Conservation (phyloP, 495 filamentous ascomycete genomes). For the Mytilinidion resinicola region DNA sequence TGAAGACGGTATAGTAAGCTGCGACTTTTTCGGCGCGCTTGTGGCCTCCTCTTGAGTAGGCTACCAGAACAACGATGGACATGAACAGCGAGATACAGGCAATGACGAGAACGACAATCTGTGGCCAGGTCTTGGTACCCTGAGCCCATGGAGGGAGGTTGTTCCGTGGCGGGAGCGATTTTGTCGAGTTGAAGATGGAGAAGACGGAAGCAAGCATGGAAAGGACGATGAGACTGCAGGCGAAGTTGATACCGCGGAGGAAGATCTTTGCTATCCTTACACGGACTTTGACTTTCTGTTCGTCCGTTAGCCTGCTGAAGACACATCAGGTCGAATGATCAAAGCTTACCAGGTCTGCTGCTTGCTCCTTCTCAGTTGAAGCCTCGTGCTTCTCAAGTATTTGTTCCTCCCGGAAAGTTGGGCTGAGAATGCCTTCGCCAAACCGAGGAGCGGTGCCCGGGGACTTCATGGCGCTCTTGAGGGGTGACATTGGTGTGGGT, state of each 20-base stretch:
- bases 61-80: constrained; percentile 74
- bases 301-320: constrained; percentile 22
- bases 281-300: constrained; percentile 84
- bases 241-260: constrained; percentile 89
- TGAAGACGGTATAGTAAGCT: constrained; percentile 88
- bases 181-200: constrained; percentile 82
- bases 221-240: constrained; percentile 90
- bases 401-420: constrained; percentile 82
- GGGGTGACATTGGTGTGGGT: constrained; percentile 50
- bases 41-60: constrained; percentile 86
- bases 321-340: neutral
- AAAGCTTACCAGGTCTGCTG: constrained; percentile 69
- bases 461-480: constrained; percentile 80
- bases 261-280: constrained; percentile 92
- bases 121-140: constrained; percentile 79
- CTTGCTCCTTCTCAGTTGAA: constrained; percentile 72
- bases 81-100: constrained; percentile 72
- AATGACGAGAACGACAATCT: constrained; percentile 72
- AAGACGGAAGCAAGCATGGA: constrained; percentile 79
- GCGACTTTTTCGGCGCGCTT: constrained; percentile 82
- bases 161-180: constrained; percentile 62
- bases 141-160: constrained; percentile 76
- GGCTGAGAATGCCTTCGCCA: constrained; percentile 64
- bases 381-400: constrained; percentile 74
- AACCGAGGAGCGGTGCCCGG: constrained; percentile 66